These are phyloP conservation scores for Triangularia setosa DNA, from an alignment of 2,329 filamentous ascomycete genomes.

Conservation along the genomic window DNA sequence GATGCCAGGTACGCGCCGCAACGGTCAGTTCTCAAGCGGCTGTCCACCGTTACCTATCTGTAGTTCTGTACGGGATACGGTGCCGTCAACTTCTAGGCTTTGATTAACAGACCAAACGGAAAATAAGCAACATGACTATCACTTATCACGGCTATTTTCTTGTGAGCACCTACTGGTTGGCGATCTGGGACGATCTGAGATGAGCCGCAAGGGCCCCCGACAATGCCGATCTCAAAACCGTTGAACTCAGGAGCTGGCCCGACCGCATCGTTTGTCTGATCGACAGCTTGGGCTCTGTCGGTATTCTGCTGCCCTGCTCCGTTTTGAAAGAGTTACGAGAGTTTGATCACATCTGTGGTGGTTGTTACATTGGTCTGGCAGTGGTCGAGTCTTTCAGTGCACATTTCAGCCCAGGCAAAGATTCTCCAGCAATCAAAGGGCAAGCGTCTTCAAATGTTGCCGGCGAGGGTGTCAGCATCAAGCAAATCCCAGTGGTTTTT, in stretches of 20 bases:
- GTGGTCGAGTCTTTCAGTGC: too few relatives aligned
- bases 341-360: too few relatives aligned
- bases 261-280: background rate
- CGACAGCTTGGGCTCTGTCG: background rate
- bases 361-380: too few relatives aligned
- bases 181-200: background rate
- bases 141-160: background rate
- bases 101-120: background rate
- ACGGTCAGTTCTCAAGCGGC: background rate
- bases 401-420: too few relatives aligned
- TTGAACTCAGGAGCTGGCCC: background rate
- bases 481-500: too few relatives aligned
- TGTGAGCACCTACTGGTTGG: background rate
- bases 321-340: background rate
- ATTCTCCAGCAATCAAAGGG: too few relatives aligned
- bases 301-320: background rate
- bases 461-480: too few relatives aligned
- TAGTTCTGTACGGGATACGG: too few relatives aligned
- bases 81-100: background rate
- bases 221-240: background rate
- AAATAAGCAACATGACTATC: background rate
- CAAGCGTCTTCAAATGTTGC: too few relatives aligned
- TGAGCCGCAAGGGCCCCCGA: background rate
- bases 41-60: background rate
- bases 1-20: background rate